Base-by-base conservation (phyloP, 1,139 yeast genomes). In the Lipomyces yarrowii region DNA sequence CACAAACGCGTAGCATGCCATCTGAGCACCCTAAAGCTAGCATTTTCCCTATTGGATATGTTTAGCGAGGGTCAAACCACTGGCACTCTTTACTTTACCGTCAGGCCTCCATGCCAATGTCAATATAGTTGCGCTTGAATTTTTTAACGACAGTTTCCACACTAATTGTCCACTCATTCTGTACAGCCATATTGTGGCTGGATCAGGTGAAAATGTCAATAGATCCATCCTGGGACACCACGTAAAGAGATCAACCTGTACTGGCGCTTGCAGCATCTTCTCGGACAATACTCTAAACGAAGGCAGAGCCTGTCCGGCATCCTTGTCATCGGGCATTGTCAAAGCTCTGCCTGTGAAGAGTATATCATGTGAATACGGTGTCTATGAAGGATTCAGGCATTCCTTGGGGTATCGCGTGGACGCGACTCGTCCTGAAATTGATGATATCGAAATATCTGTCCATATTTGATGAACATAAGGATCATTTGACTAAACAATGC, bases 151-250 rank as follows among this genome's bases (percentile, higher is more conserved):
- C 23, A 63, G n/a, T 23, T 61, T 61, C 73, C 73, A 71, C 13
- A 71, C 73, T 18, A 70, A 62, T 35, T 65, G 68, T 4, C 73
- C 73, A 33, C 67, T 63, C 61, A 69, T 60, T 11, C 73, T 58
- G 51, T 67, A 67, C 26, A 71, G 62, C 54, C 61, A 57, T 23
- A 71, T 42, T 48, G 68, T 60, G 18, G 42, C 51, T n/a, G 69
- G 54, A 59, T 64, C 68, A 33, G 71, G 62, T 37, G 69, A 61
- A 48, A 70, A 58, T 3, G 71, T 70, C 21, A 71, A 35, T 51
- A 71, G 59, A 57, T 71, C 73, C 73, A 71, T 71, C 11, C 67
- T 59, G 8, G 73, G 73, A 65, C 73, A 71, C 73, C 73, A 71
- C 11, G 65, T 57, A 39, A 69, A 56, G 57, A 70, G 51, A 13